Evolutionary conservation across 192 early-diverging fungal species (phyloP), one percentile per base, ranked within the genome.

Genomic region (Backusella circina): DNA sequence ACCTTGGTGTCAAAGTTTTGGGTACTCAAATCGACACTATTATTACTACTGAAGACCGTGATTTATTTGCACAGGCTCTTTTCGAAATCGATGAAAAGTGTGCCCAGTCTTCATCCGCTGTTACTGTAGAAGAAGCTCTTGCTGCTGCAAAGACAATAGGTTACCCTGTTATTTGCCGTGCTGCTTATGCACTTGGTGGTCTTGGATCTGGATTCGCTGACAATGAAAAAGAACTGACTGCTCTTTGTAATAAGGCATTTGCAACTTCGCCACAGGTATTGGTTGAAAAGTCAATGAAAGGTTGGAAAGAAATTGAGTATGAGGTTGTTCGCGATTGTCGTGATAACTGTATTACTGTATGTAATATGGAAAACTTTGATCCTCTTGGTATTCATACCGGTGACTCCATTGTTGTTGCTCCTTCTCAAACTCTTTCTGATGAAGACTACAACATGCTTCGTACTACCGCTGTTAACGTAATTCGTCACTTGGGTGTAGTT

Each of bases 321-420:
- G 97, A 99, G 83, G 97, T 99, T 44, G 97, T 99, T 7, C 92
- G 97, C 61, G 97, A 99, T 83, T 89, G 90, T 77, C 83, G 87
- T 30, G 91, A 99, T 86, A 99, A 99, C 87, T 99, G 97, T 84
- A 97, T 99, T 78, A 99, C 97, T 30, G 97, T 99, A 67, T 99
- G 96, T 88, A 98, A 99, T 84, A 99, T 99, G 97, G 96, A 99
- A 84, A 99, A 99, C 91, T 99, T 99, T 90, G 97, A 99, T 80
- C 97, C 97, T 47, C 90, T 99, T 32, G 98, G 98, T 65, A 98
- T 97, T 74, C 98, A 99, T 82, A 99, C 98, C n/a, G 98, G 98
- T 67, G 98, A 99, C 79, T 97, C 96, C 15, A 99, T 99, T 73
- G 98, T 99, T 13, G 94, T 99, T 75, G 98, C 98, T 8, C 98